phyloP scores from a whole-genome alignment of 345 rosid genomes.

The Rhizophora mangle region DNA sequence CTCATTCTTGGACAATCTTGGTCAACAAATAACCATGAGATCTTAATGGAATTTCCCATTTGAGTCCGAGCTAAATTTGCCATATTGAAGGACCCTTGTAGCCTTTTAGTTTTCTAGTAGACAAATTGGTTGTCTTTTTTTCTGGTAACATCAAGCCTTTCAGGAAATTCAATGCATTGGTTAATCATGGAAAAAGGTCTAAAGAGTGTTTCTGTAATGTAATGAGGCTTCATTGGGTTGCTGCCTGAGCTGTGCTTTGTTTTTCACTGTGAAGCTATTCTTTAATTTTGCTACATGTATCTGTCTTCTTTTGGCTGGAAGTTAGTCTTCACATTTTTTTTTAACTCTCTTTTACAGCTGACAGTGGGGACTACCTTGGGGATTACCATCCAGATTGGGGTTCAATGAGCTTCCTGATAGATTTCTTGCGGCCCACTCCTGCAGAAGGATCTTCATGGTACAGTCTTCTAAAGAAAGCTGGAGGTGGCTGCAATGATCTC shows the following conservation, averaged over 20 bases:
- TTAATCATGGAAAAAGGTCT: neutral
- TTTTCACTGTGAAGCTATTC: neutral
- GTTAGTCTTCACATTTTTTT: neutral
- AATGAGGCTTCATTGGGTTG: neutral
- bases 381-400: conserved; percentile 87
- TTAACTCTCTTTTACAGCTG: conserved; percentile 41
- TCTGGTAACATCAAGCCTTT: neutral
- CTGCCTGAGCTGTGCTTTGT: neutral
- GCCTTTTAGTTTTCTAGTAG: neutral
- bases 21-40: neutral
- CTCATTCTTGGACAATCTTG: neutral
- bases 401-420: conserved; percentile 67
- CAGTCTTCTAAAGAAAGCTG: conserved; percentile 73
- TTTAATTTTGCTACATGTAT: too few species aligned
- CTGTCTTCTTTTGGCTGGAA: neutral
- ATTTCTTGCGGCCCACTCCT: conserved; percentile 75
- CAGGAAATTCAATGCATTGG: neutral
- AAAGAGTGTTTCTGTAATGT: neutral
- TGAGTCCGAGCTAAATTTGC: neutral
- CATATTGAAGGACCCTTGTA: neutral
- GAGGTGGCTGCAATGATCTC: conserved; percentile 98
- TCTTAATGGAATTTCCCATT: too few species aligned
- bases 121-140: neutral
- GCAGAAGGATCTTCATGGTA: conserved; percentile 74
- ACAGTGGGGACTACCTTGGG: conserved; percentile 34